A percentile compares a stretch with the other conserved stretches of the same genome.
phyloP scores from a whole-genome alignment of 371 early-diverging fungal species.

The Circinella minor region DNA sequence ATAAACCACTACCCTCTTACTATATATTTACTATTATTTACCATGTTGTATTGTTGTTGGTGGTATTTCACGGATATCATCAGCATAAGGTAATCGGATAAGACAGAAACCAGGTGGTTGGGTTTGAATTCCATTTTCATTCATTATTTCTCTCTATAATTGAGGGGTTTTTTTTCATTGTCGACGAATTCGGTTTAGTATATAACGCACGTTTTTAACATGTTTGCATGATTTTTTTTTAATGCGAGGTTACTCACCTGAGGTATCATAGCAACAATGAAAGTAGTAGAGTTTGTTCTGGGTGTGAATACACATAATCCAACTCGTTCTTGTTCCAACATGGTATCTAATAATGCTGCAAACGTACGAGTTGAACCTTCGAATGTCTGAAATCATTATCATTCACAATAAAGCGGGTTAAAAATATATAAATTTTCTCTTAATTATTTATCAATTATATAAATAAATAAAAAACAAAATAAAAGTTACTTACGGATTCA shows the following conservation, averaged over 20 bases:
- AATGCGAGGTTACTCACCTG: conserved; percentile 56
- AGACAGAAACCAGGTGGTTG: conserved; percentile 65
- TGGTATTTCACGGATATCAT: conserved; percentile 64
- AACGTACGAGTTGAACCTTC: conserved; percentile 72
- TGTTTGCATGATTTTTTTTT: conserved; percentile 1
- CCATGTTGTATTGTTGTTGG: conserved; percentile 36
- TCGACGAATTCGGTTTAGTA: background rate
- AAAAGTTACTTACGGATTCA: conserved; percentile 52
- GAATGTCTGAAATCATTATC: conserved; percentile 34
- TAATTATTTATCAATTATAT: background rate
- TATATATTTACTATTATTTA: background rate
- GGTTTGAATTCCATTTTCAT: conserved; percentile 41
- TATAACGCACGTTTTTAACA: background rate
- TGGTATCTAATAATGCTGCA: conserved; percentile 60
- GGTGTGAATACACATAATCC: conserved; percentile 66
- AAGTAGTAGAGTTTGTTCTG: conserved; percentile 52
- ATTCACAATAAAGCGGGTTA: background rate
- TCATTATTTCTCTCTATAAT: conserved; percentile 36
- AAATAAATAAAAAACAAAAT: background rate
- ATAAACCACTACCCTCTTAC: no score
- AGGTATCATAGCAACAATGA: conserved; percentile 67
- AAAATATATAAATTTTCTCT: background rate
- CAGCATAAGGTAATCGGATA: conserved; percentile 70
- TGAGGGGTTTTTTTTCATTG: no score
- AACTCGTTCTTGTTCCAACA: conserved; percentile 56